A percentile compares a stretch with the other conserved stretches of the same genome.
Evolutionary conservation across 441 rosid species (phyloP).

Genomic region (Bocquillonia castaneifolia): DNA sequence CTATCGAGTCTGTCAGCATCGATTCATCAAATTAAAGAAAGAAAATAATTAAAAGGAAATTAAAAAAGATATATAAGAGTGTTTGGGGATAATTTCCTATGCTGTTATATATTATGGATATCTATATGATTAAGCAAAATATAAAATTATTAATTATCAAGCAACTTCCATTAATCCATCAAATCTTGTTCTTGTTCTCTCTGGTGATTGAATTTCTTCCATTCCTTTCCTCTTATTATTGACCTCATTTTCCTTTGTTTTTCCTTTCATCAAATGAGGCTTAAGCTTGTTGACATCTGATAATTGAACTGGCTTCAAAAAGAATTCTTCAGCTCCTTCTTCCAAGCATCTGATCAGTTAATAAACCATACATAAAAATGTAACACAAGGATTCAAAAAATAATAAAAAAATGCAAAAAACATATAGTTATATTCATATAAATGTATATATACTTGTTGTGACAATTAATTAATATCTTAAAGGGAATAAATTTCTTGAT

Average conservation of each 20-base stretch:
- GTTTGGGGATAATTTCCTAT: neutral
- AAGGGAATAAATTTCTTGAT: neutral
- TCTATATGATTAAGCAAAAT: neutral
- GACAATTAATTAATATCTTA: neutral
- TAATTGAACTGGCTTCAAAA: slow-evolving; percentile 60
- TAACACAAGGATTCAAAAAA: neutral
- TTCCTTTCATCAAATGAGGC: slow-evolving; percentile 52
- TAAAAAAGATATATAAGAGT: neutral
- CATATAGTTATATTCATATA: neutral
- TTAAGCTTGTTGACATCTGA: slow-evolving; percentile 63
- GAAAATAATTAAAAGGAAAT: neutral
- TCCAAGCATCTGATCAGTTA: slow-evolving; percentile 48
- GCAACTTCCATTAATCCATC: slow-evolving; percentile 25
- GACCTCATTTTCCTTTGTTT: slow-evolving; percentile 24
- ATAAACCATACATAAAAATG: slow-evolving; percentile 4
- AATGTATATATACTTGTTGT: neutral
- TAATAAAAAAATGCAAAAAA: neutral
- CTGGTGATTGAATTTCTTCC: slow-evolving; percentile 34
- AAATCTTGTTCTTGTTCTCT: slow-evolving; percentile 34
- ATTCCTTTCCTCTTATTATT: slow-evolving; percentile 33
- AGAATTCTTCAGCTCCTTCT: slow-evolving; percentile 78
- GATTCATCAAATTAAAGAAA: neutral
- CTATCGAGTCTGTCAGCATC: neutral
- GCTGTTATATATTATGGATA: neutral
- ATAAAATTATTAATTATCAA: slow-evolving; percentile 5